Evolutionary conservation across 371 early-diverging fungal species (phyloP).

Genomic region (Homolaphlyctis polyrhiza): DNA sequence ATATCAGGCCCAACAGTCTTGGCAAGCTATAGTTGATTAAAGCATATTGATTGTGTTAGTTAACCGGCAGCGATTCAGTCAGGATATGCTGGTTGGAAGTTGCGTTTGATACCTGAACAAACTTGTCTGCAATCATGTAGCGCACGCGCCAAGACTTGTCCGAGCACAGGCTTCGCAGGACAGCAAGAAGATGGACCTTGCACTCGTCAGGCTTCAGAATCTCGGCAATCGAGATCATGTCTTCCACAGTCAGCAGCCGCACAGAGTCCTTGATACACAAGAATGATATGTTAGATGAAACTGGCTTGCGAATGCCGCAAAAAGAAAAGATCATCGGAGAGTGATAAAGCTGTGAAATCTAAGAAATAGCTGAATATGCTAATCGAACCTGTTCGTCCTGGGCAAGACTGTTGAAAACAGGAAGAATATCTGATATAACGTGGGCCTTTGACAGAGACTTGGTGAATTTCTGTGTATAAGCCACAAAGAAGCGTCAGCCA

Average conservation of each 20-base stretch:
- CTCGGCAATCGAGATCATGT: conserved; percentile 85
- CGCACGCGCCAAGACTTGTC: conserved; percentile 98
- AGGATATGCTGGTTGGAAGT: not conserved
- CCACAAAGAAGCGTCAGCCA: not conserved
- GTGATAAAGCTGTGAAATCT: not conserved
- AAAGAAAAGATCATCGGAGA: not conserved
- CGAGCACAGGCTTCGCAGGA: conserved; percentile 68
- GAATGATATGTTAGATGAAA: too few species aligned
- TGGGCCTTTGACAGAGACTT: conserved; percentile 66
- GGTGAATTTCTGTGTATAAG: conserved; percentile 44
- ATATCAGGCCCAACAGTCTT: conserved; percentile 76
- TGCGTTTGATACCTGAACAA: conserved; percentile 63
- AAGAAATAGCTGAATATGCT: not conserved
- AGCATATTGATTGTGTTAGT: not conserved
- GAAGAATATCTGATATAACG: conserved; percentile 68
- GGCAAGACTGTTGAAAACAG: conserved; percentile 70
- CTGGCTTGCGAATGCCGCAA: too few species aligned
- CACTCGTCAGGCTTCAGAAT: conserved; percentile 68
- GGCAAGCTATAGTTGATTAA: conserved; percentile 61
- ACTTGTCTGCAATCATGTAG: conserved; percentile 96
- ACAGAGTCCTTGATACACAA: conserved; percentile 78
- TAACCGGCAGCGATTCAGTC: too few species aligned
- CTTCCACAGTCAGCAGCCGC: conserved; percentile 89
- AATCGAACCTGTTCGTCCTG: conserved; percentile 72
- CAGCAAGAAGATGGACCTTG: conserved; percentile 65